These are phyloP conservation scores for Rhizopus stolonifer DNA, from an alignment of 371 early-diverging fungal genomes.

Conservation along the genomic window DNA sequence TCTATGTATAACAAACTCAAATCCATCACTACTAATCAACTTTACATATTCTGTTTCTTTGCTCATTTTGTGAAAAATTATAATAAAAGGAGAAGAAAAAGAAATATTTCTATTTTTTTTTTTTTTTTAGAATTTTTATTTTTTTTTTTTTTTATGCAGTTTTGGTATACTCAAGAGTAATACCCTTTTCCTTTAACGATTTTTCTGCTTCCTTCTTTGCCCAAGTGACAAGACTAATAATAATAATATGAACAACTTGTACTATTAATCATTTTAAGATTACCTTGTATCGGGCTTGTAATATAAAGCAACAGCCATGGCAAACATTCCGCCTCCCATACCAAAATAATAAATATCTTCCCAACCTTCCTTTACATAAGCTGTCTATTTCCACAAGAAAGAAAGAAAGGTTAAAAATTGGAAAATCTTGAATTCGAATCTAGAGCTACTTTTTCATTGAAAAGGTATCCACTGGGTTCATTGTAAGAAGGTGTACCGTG, in stretches of 20 bases:
- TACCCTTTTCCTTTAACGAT: slow-evolving; percentile 53
- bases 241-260: too few species aligned
- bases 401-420: too few species aligned
- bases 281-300: too few species aligned
- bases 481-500: slow-evolving; percentile 55
- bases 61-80: slow-evolving; percentile 13
- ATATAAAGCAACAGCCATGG: too few species aligned
- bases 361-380: too few species aligned
- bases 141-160: slow-evolving; percentile 17
- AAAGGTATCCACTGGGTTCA: slow-evolving; percentile 66
- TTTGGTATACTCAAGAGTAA: slow-evolving; percentile 26
- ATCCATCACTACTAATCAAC: slow-evolving; percentile 86
- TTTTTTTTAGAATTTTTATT: too few species aligned
- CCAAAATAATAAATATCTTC: too few species aligned
- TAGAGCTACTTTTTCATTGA: too few species aligned
- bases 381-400: too few species aligned
- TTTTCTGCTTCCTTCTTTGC: slow-evolving; percentile 56
- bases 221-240: slow-evolving; percentile 45
- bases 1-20: slow-evolving; percentile 86
- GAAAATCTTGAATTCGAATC: too few species aligned
- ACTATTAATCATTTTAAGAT: too few species aligned
- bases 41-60: slow-evolving; percentile 62
- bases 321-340: too few species aligned
- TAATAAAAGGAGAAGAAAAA: neutral
- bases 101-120: neutral